Evolutionary conservation across 352 stramenopile species (phyloP), one percentile per base, ranked within the genome.

Genomic region (Lagenidium sp.): DNA sequence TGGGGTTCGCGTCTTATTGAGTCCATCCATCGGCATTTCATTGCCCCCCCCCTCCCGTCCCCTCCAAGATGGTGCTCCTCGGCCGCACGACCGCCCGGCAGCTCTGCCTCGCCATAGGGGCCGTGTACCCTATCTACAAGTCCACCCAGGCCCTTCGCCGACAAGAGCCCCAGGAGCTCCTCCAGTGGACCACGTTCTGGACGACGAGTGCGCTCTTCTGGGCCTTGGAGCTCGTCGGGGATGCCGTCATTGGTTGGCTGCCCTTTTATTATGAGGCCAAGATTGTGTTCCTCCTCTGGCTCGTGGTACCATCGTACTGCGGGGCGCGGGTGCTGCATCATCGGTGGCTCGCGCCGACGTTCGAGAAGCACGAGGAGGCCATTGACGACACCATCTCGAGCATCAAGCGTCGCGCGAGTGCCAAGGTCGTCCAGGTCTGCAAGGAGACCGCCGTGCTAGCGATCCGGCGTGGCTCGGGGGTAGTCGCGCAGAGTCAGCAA

Each of bases 221-320:
- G 55, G 60, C 63, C 0, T 48, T 78, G 4, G 75, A 88, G 55
- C 65, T 70, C 26, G 59, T 87, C 18, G 67, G 67, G 19, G 75
- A 85, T 50, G 70, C 64, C 0, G 44, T 69, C 36, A 61, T 83
- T 20, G 52, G 50, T 2, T 87, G 69, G 68, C 36, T 87, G 39
- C 72, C 75, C 6, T 78, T 88, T 50, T 88, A 88, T 58, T 71
- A 68, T 16, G 75, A 85, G 43, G 65, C 68, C 48, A 88, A 88
- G 57, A 67, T 88, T 44, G 60, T 63, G 36, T 47, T 81, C 13
- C 45, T 88, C n/a, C 61, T 67, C 21, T 88, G 75, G 75, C 65
- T 88, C 21, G 75, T 80, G 22, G 25, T 88, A 35, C 75, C 75
- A 8, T 57, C 62, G 2, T 82, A 76, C 42, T 54, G 58, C 13